Evolutionary conservation across 345 rosid genomes (phyloP).

Genomic region (Aethionema arabicum): DNA sequence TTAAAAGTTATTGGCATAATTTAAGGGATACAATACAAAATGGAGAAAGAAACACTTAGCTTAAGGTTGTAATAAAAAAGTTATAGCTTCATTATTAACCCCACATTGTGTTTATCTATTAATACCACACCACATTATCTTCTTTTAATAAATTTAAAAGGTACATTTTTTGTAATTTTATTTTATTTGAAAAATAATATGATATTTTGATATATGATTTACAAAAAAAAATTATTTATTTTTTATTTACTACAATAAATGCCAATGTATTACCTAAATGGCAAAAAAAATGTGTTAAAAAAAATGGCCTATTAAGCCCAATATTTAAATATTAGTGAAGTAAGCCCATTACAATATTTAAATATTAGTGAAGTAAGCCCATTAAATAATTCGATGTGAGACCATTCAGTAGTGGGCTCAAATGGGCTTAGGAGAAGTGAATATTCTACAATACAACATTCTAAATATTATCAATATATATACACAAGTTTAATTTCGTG

Average conservation of each 20-base stretch:
- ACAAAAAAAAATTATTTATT: too few species aligned
- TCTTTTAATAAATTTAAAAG: too few species aligned
- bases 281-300: too few species aligned
- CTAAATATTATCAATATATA: too few species aligned
- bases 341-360: background rate
- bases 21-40: slow-evolving; percentile 30
- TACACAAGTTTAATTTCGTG: too few species aligned
- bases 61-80: slow-evolving; percentile 28
- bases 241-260: too few species aligned
- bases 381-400: background rate
- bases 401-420: background rate
- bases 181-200: too few species aligned
- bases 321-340: background rate
- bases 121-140: slow-evolving; percentile 9
- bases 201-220: too few species aligned
- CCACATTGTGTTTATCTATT: slow-evolving; percentile 8
- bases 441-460: background rate
- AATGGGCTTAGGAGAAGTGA: background rate
- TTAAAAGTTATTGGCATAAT: slow-evolving; percentile 28
- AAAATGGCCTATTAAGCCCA: too few species aligned
- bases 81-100: slow-evolving; percentile 16
- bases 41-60: slow-evolving; percentile 20
- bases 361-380: slow-evolving; percentile 1
- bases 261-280: too few species aligned
- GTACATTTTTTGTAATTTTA: too few species aligned